Evolutionary conservation across 1,284 basidiomycete species (phyloP).

Genomic region (Austropuccinia psidii): DNA sequence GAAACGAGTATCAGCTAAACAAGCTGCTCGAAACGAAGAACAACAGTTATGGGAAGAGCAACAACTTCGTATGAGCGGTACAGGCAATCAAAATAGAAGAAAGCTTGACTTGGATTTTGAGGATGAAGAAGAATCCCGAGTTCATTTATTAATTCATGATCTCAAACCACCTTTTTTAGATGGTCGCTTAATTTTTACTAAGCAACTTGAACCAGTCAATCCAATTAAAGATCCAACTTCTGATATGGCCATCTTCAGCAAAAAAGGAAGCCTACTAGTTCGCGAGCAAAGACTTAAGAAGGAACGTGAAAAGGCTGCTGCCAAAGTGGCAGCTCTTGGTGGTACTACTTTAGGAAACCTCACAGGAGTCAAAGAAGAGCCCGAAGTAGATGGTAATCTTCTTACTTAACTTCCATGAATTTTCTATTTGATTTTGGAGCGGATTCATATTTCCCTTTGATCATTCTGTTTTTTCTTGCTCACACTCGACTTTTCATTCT

Average conservation of each 20-base stretch:
- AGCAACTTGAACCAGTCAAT: conserved; percentile 93
- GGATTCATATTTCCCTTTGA: conserved; percentile 31
- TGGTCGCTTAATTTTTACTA: conserved; percentile 90
- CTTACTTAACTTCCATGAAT: too few relatives aligned
- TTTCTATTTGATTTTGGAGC: background rate
- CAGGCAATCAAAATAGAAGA: conserved; percentile 60
- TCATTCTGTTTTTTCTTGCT: background rate
- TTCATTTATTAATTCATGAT: conserved; percentile 94
- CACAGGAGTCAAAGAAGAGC: conserved; percentile 93
- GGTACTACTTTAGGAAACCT: conserved; percentile 93
- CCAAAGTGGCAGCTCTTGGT: conserved; percentile 83
- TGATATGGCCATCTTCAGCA: conserved; percentile 90
- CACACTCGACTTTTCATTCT: background rate
- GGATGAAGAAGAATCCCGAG: conserved; percentile 80
- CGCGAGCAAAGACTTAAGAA: conserved; percentile 92
- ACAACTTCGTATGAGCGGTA: conserved; percentile 89
- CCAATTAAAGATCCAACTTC: conserved; percentile 88
- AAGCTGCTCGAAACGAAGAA: conserved; percentile 64
- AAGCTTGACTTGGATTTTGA: conserved; percentile 75
- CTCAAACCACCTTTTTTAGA: conserved; percentile 97
- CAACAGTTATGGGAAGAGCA: conserved; percentile 98
- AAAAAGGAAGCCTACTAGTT: conserved; percentile 87
- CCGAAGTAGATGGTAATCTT: conserved; percentile 55
- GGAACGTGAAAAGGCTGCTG: conserved; percentile 88
- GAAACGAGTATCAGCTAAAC: conserved; percentile 42